phyloP scores from a whole-genome alignment of 441 rosid species.

The Iberis amara region DNA sequence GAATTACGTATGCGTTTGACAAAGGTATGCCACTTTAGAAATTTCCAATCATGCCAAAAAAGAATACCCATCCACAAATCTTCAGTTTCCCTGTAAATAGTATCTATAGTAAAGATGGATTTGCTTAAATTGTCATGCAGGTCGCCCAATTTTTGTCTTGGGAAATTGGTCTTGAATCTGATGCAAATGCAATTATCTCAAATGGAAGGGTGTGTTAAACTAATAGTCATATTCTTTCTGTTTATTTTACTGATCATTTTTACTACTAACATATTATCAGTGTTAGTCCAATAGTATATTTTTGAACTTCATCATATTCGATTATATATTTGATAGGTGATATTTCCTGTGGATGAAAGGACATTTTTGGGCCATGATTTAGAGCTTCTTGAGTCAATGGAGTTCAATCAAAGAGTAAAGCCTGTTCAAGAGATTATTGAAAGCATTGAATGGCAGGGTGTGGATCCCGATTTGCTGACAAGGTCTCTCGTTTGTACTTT shows the following conservation, averaged over 20 bases:
- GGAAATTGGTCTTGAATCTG: conserved; percentile 63
- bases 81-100: conserved; percentile 15
- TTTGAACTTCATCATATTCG: conserved; percentile 15
- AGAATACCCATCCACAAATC: conserved; percentile 2
- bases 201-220: conserved; percentile 78
- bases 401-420: conserved; percentile 75
- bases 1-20: conserved; percentile 43
- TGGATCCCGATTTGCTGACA: conserved; percentile 86
- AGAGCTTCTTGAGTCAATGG: conserved; percentile 78
- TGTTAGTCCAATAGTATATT: neutral
- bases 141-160: conserved; percentile 54
- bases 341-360: conserved; percentile 49
- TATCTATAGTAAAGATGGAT: conserved; percentile 21
- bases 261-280: neutral
- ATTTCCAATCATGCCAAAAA: conserved; percentile 21
- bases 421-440: conserved; percentile 75
- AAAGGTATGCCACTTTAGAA: conserved; percentile 44
- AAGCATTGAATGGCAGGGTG: conserved; percentile 72
- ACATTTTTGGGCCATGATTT: conserved; percentile 82
- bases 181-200: conserved; percentile 71
- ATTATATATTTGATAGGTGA: conserved; percentile 45
- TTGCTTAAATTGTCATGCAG: conserved; percentile 42
- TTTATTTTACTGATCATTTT: conserved; percentile 1
- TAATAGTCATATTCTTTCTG: neutral
- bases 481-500: conserved; percentile 48